phyloP scores from a whole-genome alignment of 371 early-diverging fungal species.

The Saksenaea vasiformis region DNA sequence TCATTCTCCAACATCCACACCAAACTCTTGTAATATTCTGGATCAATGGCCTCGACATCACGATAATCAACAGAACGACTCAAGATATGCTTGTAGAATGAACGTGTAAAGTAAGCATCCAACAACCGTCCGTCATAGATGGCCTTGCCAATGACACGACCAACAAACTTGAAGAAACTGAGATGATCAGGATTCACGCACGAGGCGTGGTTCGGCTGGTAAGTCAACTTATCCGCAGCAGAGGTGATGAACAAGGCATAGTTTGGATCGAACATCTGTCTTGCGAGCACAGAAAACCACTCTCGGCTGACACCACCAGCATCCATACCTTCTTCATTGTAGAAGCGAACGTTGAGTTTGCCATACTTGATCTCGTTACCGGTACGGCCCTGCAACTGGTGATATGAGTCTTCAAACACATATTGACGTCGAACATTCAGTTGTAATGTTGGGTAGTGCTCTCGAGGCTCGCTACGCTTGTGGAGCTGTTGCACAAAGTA shows the following conservation, averaged over 20 bases:
- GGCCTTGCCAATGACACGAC: slow-evolving; percentile 98
- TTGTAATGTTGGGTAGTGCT: slow-evolving; percentile 73
- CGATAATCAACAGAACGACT: slow-evolving; percentile 89
- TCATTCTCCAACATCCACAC: slow-evolving; percentile 98
- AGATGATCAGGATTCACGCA: slow-evolving; percentile 96
- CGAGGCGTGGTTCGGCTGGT: slow-evolving; percentile 96
- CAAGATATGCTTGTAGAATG: slow-evolving; percentile 98
- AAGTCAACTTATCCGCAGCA: slow-evolving; percentile 93
- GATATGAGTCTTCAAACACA: slow-evolving; percentile 97
- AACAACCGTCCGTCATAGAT: slow-evolving; percentile 95
- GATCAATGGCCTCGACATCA: slow-evolving; percentile 98
- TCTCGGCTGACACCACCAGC: slow-evolving; percentile 99
- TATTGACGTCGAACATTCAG: slow-evolving; percentile 92
- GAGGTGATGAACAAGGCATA: slow-evolving; percentile 97
- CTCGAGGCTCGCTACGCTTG: slow-evolving; percentile 70
- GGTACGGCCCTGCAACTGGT: slow-evolving; percentile 86
- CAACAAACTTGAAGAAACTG: slow-evolving; percentile 97
- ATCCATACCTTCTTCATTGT: slow-evolving; percentile 98
- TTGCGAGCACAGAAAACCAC: slow-evolving; percentile 96
- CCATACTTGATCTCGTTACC: slow-evolving; percentile 94
- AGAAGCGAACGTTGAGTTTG: slow-evolving; percentile 93
- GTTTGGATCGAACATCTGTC: slow-evolving; percentile 99
- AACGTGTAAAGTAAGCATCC: slow-evolving; percentile 97
- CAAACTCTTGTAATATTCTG: slow-evolving; percentile 95
- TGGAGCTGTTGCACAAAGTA: slow-evolving; percentile 95